Evolutionary conservation across 2,329 filamentous ascomycete genomes (phyloP).

Genomic region (Botrytis galanthina): DNA sequence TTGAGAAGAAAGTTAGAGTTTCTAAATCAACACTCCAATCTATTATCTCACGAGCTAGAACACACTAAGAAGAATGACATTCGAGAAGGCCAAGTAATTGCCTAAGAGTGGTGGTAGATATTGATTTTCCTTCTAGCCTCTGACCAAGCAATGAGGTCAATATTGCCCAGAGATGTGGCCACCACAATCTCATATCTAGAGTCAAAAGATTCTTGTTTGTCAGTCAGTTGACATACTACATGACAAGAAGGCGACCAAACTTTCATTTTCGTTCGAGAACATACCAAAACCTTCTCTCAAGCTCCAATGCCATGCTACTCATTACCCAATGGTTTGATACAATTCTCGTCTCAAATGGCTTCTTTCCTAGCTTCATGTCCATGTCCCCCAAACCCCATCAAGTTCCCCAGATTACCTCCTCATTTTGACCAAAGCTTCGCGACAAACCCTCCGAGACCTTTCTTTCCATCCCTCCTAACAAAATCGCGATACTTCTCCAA

Average conservation of each 20-base stretch:
- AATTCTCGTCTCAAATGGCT: neutral
- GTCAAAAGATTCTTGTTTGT: neutral
- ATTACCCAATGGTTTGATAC: neutral
- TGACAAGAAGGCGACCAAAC: neutral
- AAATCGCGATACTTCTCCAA: slow-evolving; percentile 4
- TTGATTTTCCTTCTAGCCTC: neutral
- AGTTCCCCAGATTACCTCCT: neutral
- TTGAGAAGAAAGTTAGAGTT: neutral
- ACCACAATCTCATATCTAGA: neutral
- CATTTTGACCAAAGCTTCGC: slow-evolving; percentile 13
- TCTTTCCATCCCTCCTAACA: neutral
- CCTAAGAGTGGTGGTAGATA: neutral
- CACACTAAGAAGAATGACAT: neutral
- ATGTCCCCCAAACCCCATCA: neutral
- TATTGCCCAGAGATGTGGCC: neutral
- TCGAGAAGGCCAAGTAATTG: neutral
- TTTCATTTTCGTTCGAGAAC: neutral
- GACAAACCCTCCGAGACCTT: neutral
- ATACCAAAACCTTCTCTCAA: neutral
- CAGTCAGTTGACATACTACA: neutral
- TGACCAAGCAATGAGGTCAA: neutral
- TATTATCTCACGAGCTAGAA: neutral
- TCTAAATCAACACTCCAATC: neutral
- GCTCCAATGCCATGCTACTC: neutral
- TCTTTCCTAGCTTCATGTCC: neutral